Conservation (phyloP, 2,329 filamentous ascomycete genomes). For the Aureobasidium sp. region DNA sequence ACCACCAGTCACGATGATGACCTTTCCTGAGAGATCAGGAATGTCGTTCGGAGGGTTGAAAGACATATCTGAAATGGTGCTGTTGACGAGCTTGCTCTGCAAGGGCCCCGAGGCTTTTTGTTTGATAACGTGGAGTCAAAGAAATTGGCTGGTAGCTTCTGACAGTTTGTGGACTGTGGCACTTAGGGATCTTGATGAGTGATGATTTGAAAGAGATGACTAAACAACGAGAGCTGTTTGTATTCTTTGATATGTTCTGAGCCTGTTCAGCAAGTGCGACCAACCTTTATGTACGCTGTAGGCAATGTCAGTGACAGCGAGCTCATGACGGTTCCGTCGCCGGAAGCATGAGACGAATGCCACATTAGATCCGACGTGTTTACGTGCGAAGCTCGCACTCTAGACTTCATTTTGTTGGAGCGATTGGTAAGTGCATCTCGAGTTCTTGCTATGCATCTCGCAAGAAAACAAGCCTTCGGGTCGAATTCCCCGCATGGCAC, state of each 20-base stretch:
- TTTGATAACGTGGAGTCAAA: too few species aligned
- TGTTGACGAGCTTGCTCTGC: neutral
- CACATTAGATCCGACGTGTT: neutral
- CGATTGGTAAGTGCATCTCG: neutral
- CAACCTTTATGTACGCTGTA: too few species aligned
- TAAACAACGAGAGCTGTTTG: too few species aligned
- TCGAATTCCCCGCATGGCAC: neutral
- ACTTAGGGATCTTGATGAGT: too few species aligned
- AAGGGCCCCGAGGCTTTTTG: too few species aligned
- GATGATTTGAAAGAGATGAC: too few species aligned
- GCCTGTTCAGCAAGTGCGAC: too few species aligned
- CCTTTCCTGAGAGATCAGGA: constrained; percentile 24
- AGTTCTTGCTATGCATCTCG: neutral
- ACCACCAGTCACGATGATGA: constrained; percentile 22
- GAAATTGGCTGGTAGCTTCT: too few species aligned
- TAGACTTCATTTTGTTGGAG: neutral
- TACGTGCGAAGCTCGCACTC: neutral
- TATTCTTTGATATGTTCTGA: too few species aligned
- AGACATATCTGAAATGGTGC: neutral
- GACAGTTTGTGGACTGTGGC: too few species aligned
- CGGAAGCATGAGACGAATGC: neutral
- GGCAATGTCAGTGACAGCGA: too few species aligned
- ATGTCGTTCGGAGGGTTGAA: constrained; percentile 25
- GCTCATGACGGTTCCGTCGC: too few species aligned
- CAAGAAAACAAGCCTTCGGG: neutral